Percentiles rank a stretch among this genome's conserved stretches.
These are phyloP conservation scores for Capsicum chinense DNA, from an alignment of 257 asterid species.

Conservation along the genomic window DNA sequence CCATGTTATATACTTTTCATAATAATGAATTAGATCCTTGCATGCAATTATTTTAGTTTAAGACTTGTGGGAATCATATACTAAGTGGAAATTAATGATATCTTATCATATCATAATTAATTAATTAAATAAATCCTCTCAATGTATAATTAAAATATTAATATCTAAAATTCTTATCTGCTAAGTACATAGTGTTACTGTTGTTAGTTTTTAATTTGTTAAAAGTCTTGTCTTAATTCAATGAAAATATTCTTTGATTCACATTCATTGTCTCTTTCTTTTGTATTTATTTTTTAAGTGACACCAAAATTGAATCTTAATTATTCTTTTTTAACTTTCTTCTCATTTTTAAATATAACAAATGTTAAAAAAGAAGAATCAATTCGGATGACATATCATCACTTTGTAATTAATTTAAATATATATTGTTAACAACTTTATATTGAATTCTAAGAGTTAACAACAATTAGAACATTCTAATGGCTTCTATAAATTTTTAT, in stretches of 20 bases:
- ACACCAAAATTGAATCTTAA: not conserved
- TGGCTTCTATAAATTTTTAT: not conserved
- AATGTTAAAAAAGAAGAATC: not conserved
- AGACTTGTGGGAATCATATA: not conserved
- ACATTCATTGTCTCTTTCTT: slow-evolving; percentile 3
- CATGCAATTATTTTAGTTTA: slow-evolving; percentile 10
- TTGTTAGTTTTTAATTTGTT: not conserved
- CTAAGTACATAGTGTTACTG: not conserved
- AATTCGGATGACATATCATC: not conserved
- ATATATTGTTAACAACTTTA: not conserved
- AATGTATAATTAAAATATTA: not conserved
- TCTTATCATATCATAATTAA: not conserved
- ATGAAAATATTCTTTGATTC: not conserved
- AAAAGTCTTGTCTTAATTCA: not conserved
- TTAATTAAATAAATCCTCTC: not conserved
- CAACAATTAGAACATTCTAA: not conserved
- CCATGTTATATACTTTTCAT: not conserved
- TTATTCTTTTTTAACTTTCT: not conserved
- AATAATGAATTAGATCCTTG: not conserved
- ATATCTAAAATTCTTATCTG: not conserved
- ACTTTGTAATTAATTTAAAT: not conserved
- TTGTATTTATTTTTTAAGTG: not conserved
- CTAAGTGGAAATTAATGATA: not conserved
- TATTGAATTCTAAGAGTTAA: not conserved
- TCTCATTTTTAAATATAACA: too few relatives aligned